phyloP scores from a whole-genome alignment of 208 protist species.

The Borovskyia barvae region DNA sequence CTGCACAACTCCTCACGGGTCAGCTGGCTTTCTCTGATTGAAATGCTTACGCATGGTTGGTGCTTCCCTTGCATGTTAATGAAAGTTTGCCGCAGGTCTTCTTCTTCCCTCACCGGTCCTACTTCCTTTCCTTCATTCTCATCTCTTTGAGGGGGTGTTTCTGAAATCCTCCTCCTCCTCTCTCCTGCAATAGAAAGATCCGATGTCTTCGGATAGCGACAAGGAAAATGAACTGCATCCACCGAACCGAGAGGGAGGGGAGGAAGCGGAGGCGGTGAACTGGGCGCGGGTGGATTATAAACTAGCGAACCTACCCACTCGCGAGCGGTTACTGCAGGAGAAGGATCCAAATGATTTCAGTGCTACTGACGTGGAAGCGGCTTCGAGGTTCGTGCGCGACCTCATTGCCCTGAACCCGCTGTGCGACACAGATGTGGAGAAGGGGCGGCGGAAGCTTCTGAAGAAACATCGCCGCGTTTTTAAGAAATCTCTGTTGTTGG shows the following conservation, averaged over 20 bases:
- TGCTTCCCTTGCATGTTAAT: neutral
- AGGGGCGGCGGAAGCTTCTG: constrained; percentile 46
- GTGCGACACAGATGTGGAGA: constrained; percentile 39
- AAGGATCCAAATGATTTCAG: constrained; percentile 70
- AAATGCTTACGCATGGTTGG: neutral
- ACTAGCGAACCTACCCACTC: constrained; percentile 64
- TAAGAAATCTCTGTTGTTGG: constrained; percentile 81
- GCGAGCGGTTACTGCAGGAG: constrained; percentile 66
- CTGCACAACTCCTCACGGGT: no score
- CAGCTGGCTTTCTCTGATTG: neutral
- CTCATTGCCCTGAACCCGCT: constrained; percentile 31
- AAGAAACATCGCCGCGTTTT: constrained; percentile 61
- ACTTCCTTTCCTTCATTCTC: constrained; percentile 11
- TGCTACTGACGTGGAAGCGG: constrained; percentile 37
- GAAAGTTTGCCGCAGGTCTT: neutral
- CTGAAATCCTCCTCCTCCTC: no score
- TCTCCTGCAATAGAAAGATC: no score
- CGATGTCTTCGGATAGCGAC: constrained; percentile 29
- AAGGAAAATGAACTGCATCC: constrained; percentile 12
- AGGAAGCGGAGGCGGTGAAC: constrained; percentile 20
- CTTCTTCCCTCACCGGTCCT: constrained; percentile 7
- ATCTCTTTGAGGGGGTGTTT: constrained; percentile 22
- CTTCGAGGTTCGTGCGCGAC: constrained; percentile 48
- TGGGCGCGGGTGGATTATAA: constrained; percentile 52
- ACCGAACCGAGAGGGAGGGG: no score